These are phyloP conservation scores for Erodium texanum DNA, from an alignment of 441 rosid genomes.

Conservation along the genomic window DNA sequence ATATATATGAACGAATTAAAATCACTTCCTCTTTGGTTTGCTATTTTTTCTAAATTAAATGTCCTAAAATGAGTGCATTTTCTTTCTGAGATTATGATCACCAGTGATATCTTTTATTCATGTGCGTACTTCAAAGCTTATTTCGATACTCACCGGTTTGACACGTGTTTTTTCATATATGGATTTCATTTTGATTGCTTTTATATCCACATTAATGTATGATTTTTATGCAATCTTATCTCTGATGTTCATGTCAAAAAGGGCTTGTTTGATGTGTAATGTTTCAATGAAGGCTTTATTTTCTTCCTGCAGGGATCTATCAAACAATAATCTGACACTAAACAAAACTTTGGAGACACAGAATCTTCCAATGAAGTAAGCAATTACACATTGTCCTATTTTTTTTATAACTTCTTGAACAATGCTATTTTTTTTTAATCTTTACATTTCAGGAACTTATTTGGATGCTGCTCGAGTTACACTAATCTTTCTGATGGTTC, in stretches of 20 bases:
- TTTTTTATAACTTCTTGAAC: too few relatives aligned
- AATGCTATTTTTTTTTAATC: neutral
- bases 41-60: neutral
- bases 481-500: neutral
- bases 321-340: neutral
- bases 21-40: neutral
- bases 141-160: too few relatives aligned
- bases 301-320: constrained; percentile 1
- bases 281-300: neutral
- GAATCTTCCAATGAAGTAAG: neutral
- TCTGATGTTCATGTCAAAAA: too few relatives aligned
- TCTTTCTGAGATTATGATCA: too few relatives aligned
- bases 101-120: too few relatives aligned
- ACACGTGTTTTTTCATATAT: too few relatives aligned
- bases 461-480: neutral
- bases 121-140: too few relatives aligned
- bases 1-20: neutral
- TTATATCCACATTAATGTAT: too few relatives aligned
- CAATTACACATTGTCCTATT: neutral
- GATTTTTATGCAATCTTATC: too few relatives aligned
- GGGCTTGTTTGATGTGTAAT: neutral
- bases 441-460: neutral
- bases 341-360: neutral
- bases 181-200: too few relatives aligned
- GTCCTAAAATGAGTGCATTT: neutral